Percentiles rank a stretch among this genome's conserved stretches.
These are phyloP conservation scores for Psophocarpus tetragonolobus DNA, from an alignment of 306 rosid species.

Conservation along the genomic window DNA sequence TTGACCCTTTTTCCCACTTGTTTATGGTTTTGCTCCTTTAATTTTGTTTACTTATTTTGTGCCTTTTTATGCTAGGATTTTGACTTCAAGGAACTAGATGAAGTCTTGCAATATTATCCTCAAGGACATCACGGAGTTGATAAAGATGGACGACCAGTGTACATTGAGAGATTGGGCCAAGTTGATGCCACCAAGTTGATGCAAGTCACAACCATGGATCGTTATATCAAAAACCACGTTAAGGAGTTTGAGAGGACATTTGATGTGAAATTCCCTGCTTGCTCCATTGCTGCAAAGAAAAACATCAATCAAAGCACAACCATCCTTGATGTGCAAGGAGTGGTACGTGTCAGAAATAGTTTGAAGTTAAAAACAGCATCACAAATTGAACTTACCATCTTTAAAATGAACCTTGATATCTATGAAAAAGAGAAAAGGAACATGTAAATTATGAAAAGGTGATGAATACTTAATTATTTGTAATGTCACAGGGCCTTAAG, in stretches of 20 bases:
- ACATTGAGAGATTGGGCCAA: conserved; percentile 81
- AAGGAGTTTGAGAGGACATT: conserved; percentile 88
- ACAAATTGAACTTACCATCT: background rate
- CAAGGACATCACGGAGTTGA: conserved; percentile 94
- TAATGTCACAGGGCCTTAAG: conserved; percentile 72
- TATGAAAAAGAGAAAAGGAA: background rate
- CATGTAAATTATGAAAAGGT: background rate
- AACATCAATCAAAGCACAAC: conserved; percentile 97
- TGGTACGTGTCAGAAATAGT: conserved; percentile 55
- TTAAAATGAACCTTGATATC: background rate
- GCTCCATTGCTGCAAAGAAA: conserved; percentile 87
- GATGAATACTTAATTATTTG: background rate
- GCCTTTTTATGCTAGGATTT: conserved; percentile 55
- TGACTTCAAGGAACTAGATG: conserved; percentile 72
- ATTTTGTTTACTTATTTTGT: background rate
- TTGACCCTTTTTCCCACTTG: background rate
- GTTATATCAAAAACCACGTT: conserved; percentile 80
- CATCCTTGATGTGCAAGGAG: conserved; percentile 95
- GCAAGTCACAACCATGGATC: conserved; percentile 86
- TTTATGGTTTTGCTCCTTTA: background rate
- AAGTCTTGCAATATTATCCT: conserved; percentile 78
- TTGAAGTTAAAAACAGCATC: background rate
- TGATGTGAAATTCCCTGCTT: conserved; percentile 72
- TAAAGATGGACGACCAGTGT: conserved; percentile 87
- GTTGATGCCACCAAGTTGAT: conserved; percentile 74